These are phyloP conservation scores for Barnettozyma wickerhamii DNA, from an alignment of 805 yeast species.

Conservation along the genomic window DNA sequence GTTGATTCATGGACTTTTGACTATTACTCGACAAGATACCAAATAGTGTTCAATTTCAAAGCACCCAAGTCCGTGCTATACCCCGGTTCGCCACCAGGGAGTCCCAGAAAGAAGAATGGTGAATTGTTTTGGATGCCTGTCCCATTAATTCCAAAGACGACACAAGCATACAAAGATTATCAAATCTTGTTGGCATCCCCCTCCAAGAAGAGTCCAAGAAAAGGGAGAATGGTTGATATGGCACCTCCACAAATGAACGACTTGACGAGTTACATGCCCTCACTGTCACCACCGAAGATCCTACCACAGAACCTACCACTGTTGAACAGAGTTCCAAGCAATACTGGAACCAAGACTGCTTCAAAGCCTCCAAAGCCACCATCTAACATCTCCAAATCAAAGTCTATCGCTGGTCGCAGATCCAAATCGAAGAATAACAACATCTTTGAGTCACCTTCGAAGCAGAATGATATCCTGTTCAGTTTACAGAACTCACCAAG, in stretches of 20 bases:
- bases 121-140: slow-evolving; percentile 10
- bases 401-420: background rate
- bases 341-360: background rate
- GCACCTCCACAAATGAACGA: background rate
- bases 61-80: background rate
- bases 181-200: background rate
- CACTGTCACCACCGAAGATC: background rate
- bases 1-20: background rate
- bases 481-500: slow-evolving; percentile 1
- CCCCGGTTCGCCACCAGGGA: background rate
- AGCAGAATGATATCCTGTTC: background rate
- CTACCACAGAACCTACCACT: background rate
- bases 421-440: background rate
- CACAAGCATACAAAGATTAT: background rate
- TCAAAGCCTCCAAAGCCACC: background rate
- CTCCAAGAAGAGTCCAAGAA: background rate
- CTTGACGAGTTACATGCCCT: background rate
- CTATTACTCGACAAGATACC: slow-evolving; percentile 6
- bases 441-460: background rate
- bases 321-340: background rate
- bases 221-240: background rate
- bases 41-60: slow-evolving; percentile 2
- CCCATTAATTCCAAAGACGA: background rate
- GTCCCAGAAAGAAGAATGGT: slow-evolving; percentile 10
- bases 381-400: background rate